Evolutionary conservation across 2,329 filamentous ascomycete species (phyloP).

Genomic region (Aspergillus fischeri): DNA sequence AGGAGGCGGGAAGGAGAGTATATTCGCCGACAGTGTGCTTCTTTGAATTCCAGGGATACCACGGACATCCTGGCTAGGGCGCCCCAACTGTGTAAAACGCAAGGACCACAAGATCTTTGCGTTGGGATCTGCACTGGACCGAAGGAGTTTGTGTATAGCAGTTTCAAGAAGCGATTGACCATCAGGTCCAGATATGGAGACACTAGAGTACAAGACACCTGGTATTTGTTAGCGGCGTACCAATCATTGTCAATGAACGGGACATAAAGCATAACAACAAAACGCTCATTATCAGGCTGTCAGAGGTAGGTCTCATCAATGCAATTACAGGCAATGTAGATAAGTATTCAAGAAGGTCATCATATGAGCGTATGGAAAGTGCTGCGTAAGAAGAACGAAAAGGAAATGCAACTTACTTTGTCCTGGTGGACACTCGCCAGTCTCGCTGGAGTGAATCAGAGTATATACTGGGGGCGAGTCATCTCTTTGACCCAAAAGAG

Average conservation of each 20-base stretch:
- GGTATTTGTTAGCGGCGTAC: conserved; percentile 32
- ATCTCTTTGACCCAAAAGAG: conserved; percentile 24
- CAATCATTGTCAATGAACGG: conserved; percentile 14
- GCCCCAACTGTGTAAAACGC: conserved; percentile 48
- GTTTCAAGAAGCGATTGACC: conserved; percentile 39
- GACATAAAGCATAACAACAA: conserved; percentile 11
- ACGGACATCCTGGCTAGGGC: conserved; percentile 8
- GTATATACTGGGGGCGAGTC: conserved; percentile 52
- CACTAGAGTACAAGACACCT: conserved; percentile 59
- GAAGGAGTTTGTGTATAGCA: conserved; percentile 41
- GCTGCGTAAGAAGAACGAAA: conserved; percentile 10
- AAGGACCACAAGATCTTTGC: conserved; percentile 50
- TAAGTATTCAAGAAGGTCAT: conserved; percentile 94
- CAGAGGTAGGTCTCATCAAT: conserved; percentile 82
- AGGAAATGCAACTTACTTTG: conserved; percentile 69
- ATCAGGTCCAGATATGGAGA: conserved; percentile 32
- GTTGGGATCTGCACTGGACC: conserved; percentile 21
- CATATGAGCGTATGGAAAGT: conserved; percentile 53
- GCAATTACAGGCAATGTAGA: conserved; percentile 99
- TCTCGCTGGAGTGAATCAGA: conserved; percentile 79
- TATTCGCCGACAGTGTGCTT: conserved; percentile 34
- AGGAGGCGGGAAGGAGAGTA: conserved; percentile 56
- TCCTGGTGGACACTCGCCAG: conserved; percentile 80
- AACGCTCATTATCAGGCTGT: conserved; percentile 70
- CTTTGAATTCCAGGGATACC: conserved; percentile 10